These are phyloP conservation scores for Nevesoporus exiguus DNA, from an alignment of 768 basidiomycete species.

Conservation along the genomic window DNA sequence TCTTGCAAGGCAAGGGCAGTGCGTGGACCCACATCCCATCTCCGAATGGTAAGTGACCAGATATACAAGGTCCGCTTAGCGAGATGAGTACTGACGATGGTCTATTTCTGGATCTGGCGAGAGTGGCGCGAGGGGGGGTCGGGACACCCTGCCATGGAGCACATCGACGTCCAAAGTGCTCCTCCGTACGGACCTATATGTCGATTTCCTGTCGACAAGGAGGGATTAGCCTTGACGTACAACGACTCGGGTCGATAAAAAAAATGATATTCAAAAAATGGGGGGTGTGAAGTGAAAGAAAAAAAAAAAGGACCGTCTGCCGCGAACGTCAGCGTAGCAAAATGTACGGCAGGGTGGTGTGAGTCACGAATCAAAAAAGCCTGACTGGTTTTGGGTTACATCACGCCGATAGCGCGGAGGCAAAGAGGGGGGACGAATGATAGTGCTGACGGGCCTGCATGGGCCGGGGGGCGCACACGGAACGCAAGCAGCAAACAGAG, in stretches of 20 bases:
- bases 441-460: not conserved
- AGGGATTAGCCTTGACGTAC: not conserved
- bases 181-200: not conserved
- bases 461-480: no score
- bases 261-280: not conserved
- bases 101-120: conserved; percentile 4
- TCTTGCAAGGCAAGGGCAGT: not conserved
- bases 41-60: conserved; percentile 13
- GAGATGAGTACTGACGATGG: conserved; percentile 8
- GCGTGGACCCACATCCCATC: not conserved
- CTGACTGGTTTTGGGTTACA: conserved; percentile 10
- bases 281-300: not conserved
- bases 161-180: not conserved
- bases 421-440: not conserved
- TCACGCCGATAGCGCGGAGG: not conserved
- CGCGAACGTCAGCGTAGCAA: conserved; percentile 4
- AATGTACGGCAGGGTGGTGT: conserved; percentile 18
- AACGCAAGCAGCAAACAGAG: not conserved
- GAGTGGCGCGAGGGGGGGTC: conserved; percentile 11
- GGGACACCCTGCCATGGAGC: not conserved
- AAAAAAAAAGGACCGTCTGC: no score
- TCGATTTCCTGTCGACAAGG: not conserved
- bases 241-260: not conserved
- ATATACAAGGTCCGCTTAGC: not conserved
- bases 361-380: conserved; percentile 25